Base-by-base conservation (phyloP, 176 grass and related monocot species). In the Aechmea fasciata region DNA sequence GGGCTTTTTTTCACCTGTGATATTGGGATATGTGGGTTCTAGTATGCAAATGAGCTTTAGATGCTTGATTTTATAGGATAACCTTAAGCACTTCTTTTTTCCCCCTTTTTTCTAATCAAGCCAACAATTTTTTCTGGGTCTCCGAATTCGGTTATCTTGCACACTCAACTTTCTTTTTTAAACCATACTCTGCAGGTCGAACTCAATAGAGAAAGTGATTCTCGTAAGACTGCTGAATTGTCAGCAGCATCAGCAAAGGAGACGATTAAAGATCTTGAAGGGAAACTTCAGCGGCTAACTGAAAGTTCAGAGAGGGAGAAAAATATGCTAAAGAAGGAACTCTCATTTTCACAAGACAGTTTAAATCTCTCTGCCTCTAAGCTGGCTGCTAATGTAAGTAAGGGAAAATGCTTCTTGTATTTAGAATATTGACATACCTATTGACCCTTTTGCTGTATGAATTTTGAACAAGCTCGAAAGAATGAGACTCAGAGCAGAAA, bases 291-390 rank as follows among this genome's bases (percentile, higher is more conserved):
- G 63, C 80, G 76, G 15, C 69, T 85, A 50, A 87, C 86, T 48
- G 86, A 83, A 80, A 92, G 75, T 68, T 87, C 84, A 81, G 89
- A 92, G 54, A 90, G 94, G 83, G 94, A 92, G 81, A 92, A 73
- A 79, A 90, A 79, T 74, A 57, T 51, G 22, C 84, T 90, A 73
- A 73, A 80, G 78, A 92, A 81, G 73, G 86, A 97, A 71, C 50
- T 87, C 80, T 85, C 71, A 67, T 87, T 90, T 66, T 54, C 77
- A 72, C 78, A 97, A 79, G 86, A 97, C 66, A 86, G 87, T 47
- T 74, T 85, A 71, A 74, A 74, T 69, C 9, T 83, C 59, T 90
- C 86, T 65, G 51, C 73, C 24, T 84, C 75, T 61, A 92, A 90
- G 77, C 66, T 85, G 63, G 79, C 85, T 74, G 71, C 82, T 66